phyloP scores from a whole-genome alignment of 2,329 filamentous ascomycete species.

The Beauveria varroae region DNA sequence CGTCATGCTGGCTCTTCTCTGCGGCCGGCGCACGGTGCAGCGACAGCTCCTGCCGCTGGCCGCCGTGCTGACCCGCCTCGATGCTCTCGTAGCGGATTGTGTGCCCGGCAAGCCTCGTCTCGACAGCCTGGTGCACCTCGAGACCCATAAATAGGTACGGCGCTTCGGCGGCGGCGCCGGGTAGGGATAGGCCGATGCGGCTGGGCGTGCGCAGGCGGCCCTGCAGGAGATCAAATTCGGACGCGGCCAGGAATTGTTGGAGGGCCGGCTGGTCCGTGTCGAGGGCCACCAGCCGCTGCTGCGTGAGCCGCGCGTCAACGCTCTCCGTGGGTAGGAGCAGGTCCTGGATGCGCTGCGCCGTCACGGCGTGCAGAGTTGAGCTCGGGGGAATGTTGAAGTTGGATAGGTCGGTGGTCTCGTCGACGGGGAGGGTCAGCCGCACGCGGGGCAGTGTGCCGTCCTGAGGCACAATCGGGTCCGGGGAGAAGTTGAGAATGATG shows the following conservation, averaged over 20 bases:
- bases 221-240: conserved; percentile 36
- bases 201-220: conserved; percentile 35
- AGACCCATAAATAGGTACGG: conserved; percentile 40
- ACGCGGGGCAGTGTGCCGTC: conserved; percentile 17
- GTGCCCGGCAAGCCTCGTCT: conserved; percentile 35
- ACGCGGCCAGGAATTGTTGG: conserved; percentile 34
- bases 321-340: conserved; percentile 36
- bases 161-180: conserved; percentile 16
- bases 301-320: conserved; percentile 41
- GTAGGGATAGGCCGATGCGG: conserved; percentile 23
- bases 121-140: conserved; percentile 41
- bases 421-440: conserved; percentile 25
- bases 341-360: conserved; percentile 28
- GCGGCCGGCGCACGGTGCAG: conserved; percentile 25
- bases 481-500: conserved; percentile 41
- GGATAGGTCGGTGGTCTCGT: conserved; percentile 20
- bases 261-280: conserved; percentile 30
- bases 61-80: conserved; percentile 43
- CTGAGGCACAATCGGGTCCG: conserved; percentile 19
- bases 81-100: conserved; percentile 44
- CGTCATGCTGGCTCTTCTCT: background rate
- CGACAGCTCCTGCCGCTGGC: conserved; percentile 42
- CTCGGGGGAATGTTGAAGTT: conserved; percentile 22
- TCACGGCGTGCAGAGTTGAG: conserved; percentile 25
- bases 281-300: conserved; percentile 31